A percentile compares a stretch with the other conserved stretches of the same genome.
Evolutionary conservation across 345 rosid genomes (phyloP).

Genomic region (Eucalyptus urophylla): DNA sequence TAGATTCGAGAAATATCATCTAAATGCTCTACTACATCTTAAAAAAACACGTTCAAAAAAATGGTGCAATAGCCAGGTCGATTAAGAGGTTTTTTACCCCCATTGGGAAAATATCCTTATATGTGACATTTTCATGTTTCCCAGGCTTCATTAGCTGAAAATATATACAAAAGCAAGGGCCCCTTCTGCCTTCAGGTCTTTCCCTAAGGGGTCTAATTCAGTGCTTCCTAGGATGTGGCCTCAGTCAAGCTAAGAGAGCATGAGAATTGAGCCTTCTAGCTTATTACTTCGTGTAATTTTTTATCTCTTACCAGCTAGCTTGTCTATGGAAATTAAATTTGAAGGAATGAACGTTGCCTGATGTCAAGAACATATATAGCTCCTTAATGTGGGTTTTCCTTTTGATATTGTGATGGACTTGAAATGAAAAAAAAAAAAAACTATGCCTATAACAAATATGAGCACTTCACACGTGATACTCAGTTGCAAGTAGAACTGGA

Average conservation of each 20-base stretch:
- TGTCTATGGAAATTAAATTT: background rate
- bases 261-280: background rate
- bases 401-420: background rate
- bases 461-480: background rate
- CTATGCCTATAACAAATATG: background rate
- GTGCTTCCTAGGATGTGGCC: background rate
- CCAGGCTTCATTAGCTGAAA: background rate
- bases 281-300: background rate
- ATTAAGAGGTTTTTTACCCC: background rate
- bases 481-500: background rate
- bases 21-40: background rate
- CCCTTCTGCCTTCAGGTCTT: background rate
- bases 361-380: background rate
- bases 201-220: background rate
- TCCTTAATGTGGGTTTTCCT: background rate
- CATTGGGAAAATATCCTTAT: background rate
- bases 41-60: background rate
- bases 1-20: background rate
- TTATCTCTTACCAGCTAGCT: background rate
- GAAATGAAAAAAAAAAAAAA: background rate
- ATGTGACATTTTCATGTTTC: background rate
- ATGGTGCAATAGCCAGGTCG: background rate
- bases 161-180: background rate
- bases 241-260: background rate
- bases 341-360: background rate